phyloP scores from a whole-genome alignment of 116 monocot species.

The Dioscorea cayenensis region DNA sequence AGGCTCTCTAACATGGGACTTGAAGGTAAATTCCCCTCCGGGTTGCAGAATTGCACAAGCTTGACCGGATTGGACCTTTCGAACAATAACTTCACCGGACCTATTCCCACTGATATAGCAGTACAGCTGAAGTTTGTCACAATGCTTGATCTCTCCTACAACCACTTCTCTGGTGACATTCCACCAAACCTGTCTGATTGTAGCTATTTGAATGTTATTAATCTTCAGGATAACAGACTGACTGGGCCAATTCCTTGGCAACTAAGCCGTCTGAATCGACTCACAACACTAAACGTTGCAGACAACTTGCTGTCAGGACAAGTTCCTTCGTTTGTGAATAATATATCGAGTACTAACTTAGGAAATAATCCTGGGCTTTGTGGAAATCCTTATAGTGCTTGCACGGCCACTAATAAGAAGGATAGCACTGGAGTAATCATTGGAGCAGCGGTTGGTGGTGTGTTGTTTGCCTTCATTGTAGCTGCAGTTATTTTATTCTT shows the following conservation, averaged over 20 bases:
- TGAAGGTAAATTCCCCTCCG: constrained; percentile 50
- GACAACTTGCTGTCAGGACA: constrained; percentile 48
- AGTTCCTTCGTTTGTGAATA: constrained; percentile 25
- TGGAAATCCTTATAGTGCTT: constrained; percentile 34
- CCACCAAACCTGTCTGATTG: constrained; percentile 39
- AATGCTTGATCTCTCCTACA: constrained; percentile 63
- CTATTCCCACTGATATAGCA: constrained; percentile 56
- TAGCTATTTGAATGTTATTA: constrained; percentile 43
- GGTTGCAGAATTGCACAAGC: constrained; percentile 60
- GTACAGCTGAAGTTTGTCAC: constrained; percentile 41
- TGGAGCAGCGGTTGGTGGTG: constrained; percentile 52
- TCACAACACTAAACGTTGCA: constrained; percentile 44
- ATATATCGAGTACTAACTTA: constrained; percentile 12
- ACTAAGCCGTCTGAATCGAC: constrained; percentile 29
- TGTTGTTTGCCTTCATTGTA: constrained; percentile 17
- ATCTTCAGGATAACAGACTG: constrained; percentile 51
- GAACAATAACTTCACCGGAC: constrained; percentile 53
- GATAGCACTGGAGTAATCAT: constrained; percentile 32
- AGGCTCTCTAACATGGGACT: constrained; percentile 60
- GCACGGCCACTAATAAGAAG: constrained; percentile 19
- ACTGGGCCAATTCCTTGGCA: constrained; percentile 50
- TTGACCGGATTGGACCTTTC: constrained; percentile 69
- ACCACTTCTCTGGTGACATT: constrained; percentile 55
- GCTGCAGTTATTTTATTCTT: constrained; percentile 8
- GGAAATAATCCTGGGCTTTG: constrained; percentile 66